Percentiles rank a stretch among this genome's conserved stretches.
Evolutionary conservation across 106 monocot species (phyloP).

Genomic region (Narthecium ossifragum): DNA sequence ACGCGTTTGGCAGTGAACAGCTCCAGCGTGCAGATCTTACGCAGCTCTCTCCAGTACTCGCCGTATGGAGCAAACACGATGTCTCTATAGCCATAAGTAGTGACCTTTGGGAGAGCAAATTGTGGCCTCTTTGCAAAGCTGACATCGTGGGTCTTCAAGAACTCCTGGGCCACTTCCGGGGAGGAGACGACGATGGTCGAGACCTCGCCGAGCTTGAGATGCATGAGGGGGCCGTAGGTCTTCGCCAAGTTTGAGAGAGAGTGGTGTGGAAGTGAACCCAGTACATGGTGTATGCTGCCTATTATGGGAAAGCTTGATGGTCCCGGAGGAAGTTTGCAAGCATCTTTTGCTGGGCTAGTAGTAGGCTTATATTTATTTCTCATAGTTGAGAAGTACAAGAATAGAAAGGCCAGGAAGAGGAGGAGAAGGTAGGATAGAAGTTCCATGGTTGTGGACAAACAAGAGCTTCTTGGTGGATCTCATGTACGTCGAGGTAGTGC

Average conservation of each 20-base stretch:
- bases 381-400: no score
- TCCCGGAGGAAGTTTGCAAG: conserved; percentile 6
- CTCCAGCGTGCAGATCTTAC: conserved; percentile 2
- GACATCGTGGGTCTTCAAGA: conserved; percentile 19
- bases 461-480: no score
- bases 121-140: conserved; percentile 4
- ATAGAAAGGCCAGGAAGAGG: no score
- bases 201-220: no score
- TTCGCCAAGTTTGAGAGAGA: conserved; percentile 2
- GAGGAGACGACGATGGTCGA: no score
- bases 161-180: not conserved
- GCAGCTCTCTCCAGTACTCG: conserved; percentile 1
- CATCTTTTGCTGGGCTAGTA: no score
- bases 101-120: not conserved
- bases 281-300: conserved; percentile 8
- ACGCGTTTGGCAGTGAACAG: conserved; percentile 15
- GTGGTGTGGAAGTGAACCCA: conserved; percentile 6
- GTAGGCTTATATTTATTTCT: no score
- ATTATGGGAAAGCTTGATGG: conserved; percentile 15
- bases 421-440: no score
- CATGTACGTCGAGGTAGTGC: no score
- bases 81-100: not conserved
- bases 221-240: conserved; percentile 13
- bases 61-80: conserved; percentile 1
- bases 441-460: no score